Base-by-base conservation (phyloP, 768 basidiomycete species). In the Suillus paluster region DNA sequence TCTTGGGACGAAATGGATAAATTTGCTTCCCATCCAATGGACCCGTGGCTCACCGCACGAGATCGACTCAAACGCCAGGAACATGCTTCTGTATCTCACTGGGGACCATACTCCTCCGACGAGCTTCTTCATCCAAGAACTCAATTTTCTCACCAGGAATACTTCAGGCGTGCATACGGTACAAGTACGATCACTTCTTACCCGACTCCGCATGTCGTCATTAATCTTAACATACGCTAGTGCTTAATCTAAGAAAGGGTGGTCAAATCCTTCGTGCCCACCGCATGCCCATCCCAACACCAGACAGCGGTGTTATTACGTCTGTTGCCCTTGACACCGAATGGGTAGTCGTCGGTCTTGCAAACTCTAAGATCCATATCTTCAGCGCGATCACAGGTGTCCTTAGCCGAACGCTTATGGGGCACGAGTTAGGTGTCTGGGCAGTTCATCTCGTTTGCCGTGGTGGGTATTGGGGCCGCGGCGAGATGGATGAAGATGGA, bases 341-440 rank as follows among this genome's bases (percentile, higher is more conserved):
- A 49, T 93, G 89, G 84, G 86, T 98, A 69, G 89, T 97, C 49
- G 89, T 95, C 21, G 95, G 94, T 1, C 89, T 97, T 66, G 91
- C 92, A 10, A 96, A 91, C 71, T 83, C 84, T 65, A 87, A 88
- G 64, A 90, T 98, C 50, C 91, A 94, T 68, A 81, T 98, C 11
- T 98, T 94, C 77, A 89, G 89, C 64, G 88, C 92, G 1, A 79
- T 77, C 44, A 91, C 90, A 0, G 96, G 96, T 1, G 84, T 89
- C 2, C 84, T 92, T 55, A 83, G 84, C 45, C 83, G 90, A 57
- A 92, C 92, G 0, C 84, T 99, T 2, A 80, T 85, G 10, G 96
- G 96, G 0, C 96, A 97, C 73, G 88, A 90, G 17, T 77, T 83
- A 23, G 96, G 96, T n/a, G 95, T 97, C 1, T 98, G 96, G 96